Base-by-base conservation (phyloP, 768 basidiomycete genomes). In the Nidularia pulvinata region DNA sequence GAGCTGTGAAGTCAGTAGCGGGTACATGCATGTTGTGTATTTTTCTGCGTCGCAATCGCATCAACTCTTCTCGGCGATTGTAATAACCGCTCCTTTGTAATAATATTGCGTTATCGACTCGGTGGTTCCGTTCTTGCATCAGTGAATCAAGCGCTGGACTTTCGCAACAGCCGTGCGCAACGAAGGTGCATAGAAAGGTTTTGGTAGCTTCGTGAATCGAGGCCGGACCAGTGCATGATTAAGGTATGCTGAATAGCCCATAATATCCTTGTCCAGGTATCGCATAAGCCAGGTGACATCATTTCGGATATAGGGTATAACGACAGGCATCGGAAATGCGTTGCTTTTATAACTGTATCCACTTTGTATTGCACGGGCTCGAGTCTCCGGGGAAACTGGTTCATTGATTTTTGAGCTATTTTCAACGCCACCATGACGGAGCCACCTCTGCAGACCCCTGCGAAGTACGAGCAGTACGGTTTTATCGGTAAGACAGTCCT, bases 1-100 rank as follows among this genome's bases (percentile, higher is more conserved):
- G 83, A 84, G 57, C 55, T 63, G 2, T 74, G 51, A 62, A 10
- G 10, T 25, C 13, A 14, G 25, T 46, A n/a, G 10, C 13, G 3
- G 45, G 16, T 13, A 42, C 16, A 42, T 42, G 11, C 39, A 4
- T 13, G 39, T 42, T 3, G 16, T 42, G 39, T 42, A 42, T 30
- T 30, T 30, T 30, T 3, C 25, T 30, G 25, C 25, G 25, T 30
- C 25, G 25, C 25, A 30, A 30, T 30, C 25, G 4, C 25, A 30
- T 30, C 25, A 30, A 30, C 25, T 30, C 25, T 30, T 30, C 25
- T 3, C 25, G 25, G 25, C 25, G 25, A 30, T 4, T 30, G 25
- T 30, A 3, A 4, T 4, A 42, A 42, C 39, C 11, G 5, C 39
- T 11, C 16, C 39, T 42, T 42, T 42, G 16, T 42, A 42, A 42